Base-by-base conservation (phyloP, 306 rosid species). In the Potentilla sterilis region DNA sequence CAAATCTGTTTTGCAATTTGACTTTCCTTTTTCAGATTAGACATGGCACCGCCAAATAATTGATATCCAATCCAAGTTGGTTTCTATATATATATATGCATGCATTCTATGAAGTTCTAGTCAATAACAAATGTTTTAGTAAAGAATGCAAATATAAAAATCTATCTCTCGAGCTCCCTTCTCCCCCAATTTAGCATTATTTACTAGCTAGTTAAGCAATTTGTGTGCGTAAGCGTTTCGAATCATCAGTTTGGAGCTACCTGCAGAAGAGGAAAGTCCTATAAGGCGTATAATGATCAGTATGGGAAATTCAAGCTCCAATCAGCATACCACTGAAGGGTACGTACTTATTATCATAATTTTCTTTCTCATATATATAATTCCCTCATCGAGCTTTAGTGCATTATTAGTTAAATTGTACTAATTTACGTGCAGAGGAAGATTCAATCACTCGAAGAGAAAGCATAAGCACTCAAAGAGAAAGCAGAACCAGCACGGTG, bases 291-390 rank as follows among this genome's bases (percentile, higher is more conserved):
- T 54, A 54, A 19, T 55, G 43, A 49, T 16, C 32, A 35, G 34
- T 38, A 76, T 81, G 81, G 81, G 81, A 57, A 81, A 72, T 37
- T 52, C 35, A 58, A 69, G 59, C 77, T 76, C 73, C 65, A 74
- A 28, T 67, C 78, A 78, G 70, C 84, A 67, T 77, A 57, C 77
- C 43, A 66, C 76, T 77, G 83, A 79, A 87, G 75, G 95, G 92
- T 83, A 78, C n/a, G 54, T 48, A 65, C 41, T 5, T 22, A 62
- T 6, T 37, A 15, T 34, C 15, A 0, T 35, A 5, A 2, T 34
- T 34, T 62, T 62, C 12, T 62, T 15, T 58, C 35, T 15, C n/a
- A n/a, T n/a, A n/a, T n/a, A n/a, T n/a, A n/a, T n/a, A n/a, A n/a
- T n/a, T n/a, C n/a, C n/a, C n/a, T n/a, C n/a, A n/a, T n/a, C 5